Evolutionary conservation across 495 filamentous ascomycete species (phyloP), one percentile per base, ranked within the genome.

Genomic region (Penicillium verhagenii): DNA sequence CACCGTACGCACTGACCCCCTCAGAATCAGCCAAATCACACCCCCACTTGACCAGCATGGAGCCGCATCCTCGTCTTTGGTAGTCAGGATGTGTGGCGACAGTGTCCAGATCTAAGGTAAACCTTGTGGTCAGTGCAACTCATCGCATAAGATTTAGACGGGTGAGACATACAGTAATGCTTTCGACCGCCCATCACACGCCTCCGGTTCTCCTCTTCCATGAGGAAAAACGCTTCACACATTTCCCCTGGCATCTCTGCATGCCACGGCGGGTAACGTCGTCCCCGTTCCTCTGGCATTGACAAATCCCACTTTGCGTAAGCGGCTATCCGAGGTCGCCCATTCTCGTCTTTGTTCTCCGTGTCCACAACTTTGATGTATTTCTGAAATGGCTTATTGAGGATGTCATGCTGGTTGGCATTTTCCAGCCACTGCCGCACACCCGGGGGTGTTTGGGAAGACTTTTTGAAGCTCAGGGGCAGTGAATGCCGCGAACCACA

Each of bases 21-120:
- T 70, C 58, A 26, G 58, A 31, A 56, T 77, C 73, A 1, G 77
- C 75, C 31, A 66, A 53, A 16, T 72, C 61, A 38, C 78, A 74
- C 3, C 79, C 80, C 79, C 80, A 84, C 16, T 63, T 31, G 4
- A 81, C 65, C 1, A 84, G 72, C 59, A 76, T 71, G 1, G 67
- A 65, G 8, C 76, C 81, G 1, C 82, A 82, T 3, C 82, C 81
- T 23, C 72, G 64, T 14, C 71, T 56, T 51, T 74, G 71, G 48
- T 76, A 77, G 20, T 74, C 70, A 3, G 78, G 80, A 46, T 79
- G 73, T 18, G 76, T 78, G 11, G 73, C 69, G 8, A 85, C 59
- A 45, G 78, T 72, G 57, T 80, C 73, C 29, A 85, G 75, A 43
- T 71, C 71, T 74, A n/a, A n/a, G n/a, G 8, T 45, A 6, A 2